phyloP scores from a whole-genome alignment of 2,329 filamentous ascomycete species.

The Knufia fluminis region DNA sequence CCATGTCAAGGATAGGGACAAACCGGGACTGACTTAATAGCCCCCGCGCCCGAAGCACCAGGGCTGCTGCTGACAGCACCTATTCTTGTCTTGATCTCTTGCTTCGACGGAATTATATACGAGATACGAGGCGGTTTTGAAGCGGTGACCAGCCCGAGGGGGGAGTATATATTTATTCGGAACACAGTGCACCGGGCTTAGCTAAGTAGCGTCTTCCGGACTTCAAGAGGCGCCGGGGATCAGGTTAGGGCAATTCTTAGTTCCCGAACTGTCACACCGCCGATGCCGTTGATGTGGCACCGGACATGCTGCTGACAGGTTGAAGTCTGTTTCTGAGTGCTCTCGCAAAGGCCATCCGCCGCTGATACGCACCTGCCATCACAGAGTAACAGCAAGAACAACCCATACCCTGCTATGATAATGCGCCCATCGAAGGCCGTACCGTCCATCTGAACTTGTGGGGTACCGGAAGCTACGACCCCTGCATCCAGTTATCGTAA shows the following conservation, averaged over 20 bases:
- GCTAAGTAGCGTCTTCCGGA: neutral
- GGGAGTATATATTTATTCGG: neutral
- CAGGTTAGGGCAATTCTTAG: too few species aligned
- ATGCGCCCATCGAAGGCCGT: too few species aligned
- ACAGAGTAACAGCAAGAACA: too few species aligned
- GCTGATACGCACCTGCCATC: too few species aligned
- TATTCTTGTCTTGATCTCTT: neutral
- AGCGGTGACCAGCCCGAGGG: neutral
- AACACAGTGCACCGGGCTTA: neutral
- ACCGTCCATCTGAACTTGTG: too few species aligned
- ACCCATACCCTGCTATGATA: neutral
- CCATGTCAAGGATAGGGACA: neutral
- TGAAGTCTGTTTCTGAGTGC: neutral
- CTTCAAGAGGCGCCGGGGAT: too few species aligned
- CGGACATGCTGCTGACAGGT: neutral
- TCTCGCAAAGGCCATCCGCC: too few species aligned
- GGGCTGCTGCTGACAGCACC: neutral
- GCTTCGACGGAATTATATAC: neutral
- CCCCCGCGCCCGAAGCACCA: too few species aligned
- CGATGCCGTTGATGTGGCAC: neutral
- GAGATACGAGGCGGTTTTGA: neutral
- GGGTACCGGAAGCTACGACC: too few species aligned
- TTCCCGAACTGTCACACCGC: neutral
- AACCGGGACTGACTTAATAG: neutral
- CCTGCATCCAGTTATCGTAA: neutral